A percentile compares a stretch with the other conserved stretches of the same genome.
These are phyloP conservation scores for Saccharomycopsis phalli DNA, from an alignment of 1,139 yeast species.

Conservation along the genomic window DNA sequence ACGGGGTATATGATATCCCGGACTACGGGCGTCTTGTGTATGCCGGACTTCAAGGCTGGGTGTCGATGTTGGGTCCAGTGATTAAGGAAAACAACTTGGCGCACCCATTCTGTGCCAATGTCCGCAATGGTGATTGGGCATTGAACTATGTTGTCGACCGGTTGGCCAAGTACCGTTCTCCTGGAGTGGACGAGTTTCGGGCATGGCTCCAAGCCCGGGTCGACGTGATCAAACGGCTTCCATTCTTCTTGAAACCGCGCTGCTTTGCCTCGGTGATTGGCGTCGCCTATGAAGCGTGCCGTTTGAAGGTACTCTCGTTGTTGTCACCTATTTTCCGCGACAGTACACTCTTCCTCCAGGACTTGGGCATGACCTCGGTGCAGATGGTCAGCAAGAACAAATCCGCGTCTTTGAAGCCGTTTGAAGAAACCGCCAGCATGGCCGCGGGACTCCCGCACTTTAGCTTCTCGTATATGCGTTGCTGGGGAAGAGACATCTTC, in stretches of 20 bases:
- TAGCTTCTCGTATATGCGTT: constrained; percentile 82
- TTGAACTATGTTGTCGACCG: constrained; percentile 65
- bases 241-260: constrained; percentile 76
- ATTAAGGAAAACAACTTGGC: constrained; percentile 69
- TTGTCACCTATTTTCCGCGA: constrained; percentile 46
- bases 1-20: constrained; percentile 71
- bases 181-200: constrained; percentile 42
- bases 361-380: constrained; percentile 70
- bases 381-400: constrained; percentile 79
- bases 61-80: constrained; percentile 53
- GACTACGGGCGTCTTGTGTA: constrained; percentile 63
- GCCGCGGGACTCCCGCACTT: constrained; percentile 98
- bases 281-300: constrained; percentile 72
- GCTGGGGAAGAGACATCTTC: constrained; percentile 98
- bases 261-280: constrained; percentile 77
- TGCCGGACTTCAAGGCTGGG: constrained; percentile 95
- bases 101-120: constrained; percentile 72
- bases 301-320: constrained; percentile 53
- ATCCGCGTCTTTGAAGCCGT: constrained; percentile 69
- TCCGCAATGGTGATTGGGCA: constrained; percentile 86
- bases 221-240: constrained; percentile 55
- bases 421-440: constrained; percentile 56
- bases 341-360: constrained; percentile 68
- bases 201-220: constrained; percentile 65
- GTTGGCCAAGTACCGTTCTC: constrained; percentile 42